A percentile compares a stretch with the other conserved stretches of the same genome.
Evolutionary conservation across 2,329 filamentous ascomycete species (phyloP).

Genomic region (Ceratocystis lukuohia): DNA sequence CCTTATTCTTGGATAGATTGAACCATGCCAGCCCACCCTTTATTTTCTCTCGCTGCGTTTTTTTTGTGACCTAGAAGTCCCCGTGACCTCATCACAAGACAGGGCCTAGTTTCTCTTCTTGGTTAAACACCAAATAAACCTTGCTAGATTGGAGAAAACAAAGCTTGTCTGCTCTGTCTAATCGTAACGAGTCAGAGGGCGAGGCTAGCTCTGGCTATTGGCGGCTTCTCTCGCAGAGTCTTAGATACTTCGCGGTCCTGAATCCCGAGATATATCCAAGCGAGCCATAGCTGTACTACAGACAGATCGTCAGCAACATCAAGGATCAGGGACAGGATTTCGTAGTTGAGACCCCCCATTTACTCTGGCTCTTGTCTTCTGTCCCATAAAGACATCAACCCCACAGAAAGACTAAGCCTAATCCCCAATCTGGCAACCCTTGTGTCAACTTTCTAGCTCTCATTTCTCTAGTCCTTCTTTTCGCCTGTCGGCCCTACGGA

Average conservation of each 20-base stretch:
- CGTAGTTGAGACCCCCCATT: too few relatives aligned
- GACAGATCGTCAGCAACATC: background rate
- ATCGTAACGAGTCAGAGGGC: too few relatives aligned
- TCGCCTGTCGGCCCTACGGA: slow-evolving; percentile 9
- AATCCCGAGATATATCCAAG: slow-evolving; percentile 7
- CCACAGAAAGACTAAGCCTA: background rate
- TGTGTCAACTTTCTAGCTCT: background rate
- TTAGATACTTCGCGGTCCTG: background rate
- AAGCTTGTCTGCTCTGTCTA: background rate
- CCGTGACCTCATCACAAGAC: slow-evolving; percentile 1
- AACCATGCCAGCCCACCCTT: background rate
- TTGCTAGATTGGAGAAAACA: background rate
- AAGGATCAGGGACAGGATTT: slow-evolving; percentile 1
- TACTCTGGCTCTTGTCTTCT: background rate
- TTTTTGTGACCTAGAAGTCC: background rate
- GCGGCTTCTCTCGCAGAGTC: too few relatives aligned
- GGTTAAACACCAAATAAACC: background rate
- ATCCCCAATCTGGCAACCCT: background rate
- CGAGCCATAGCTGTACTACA: background rate
- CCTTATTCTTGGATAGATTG: background rate
- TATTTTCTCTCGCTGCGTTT: background rate
- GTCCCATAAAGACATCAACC: background rate
- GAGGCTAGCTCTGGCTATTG: too few relatives aligned
- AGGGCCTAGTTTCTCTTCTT: background rate
- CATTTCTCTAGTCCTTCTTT: background rate